Evolutionary conservation across 345 rosid genomes (phyloP), one percentile per base, ranked within the genome.

Genomic region (Brassica incana): DNA sequence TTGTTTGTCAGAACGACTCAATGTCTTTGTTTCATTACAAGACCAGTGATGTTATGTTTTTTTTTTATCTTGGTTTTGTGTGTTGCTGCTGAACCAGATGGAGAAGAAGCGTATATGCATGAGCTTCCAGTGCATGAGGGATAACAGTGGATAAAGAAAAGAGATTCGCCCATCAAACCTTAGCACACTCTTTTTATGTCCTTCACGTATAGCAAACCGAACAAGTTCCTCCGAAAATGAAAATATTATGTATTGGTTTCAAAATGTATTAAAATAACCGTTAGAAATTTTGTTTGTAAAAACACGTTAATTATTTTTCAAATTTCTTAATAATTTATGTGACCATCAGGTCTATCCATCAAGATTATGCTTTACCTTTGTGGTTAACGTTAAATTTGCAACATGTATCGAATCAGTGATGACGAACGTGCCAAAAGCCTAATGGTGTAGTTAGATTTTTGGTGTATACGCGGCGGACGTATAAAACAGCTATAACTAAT

Each of bases 81-180:
- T 77, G 50, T 65, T 72, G 62, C 25, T 78, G 72, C 2, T 78
- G 61, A 65, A 73, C 30, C 74, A 79, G 82, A 79, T 61, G 82
- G 82, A 74, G 82, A 79, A 25, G 78, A 79, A 32, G 74, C 56
- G 30, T 79, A 68, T 68, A 61, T 65, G 8, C 75, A 67, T 74
- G 82, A 68, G 71, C 69, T 61, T 45, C 58, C 65, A 25, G 61
- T 74, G 78, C 62, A 35, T 2, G 60, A 56, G 27, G 74, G 74
- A 67, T 79, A 66, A 56, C 45, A 54, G 10, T 40, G 66, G 65
- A 20, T 8, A 60, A 60, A 77, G 62, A 61, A 56, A 40, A 59
- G 65, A 67, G 23, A 59, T 48, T 20, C 58, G 11, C 60, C 59
- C 65, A 71, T 71, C 65, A 71, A 38, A 15, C 33, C 38, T 52